Conservation (phyloP, 768 basidiomycete genomes). For the Rhizopogon rudus region DNA sequence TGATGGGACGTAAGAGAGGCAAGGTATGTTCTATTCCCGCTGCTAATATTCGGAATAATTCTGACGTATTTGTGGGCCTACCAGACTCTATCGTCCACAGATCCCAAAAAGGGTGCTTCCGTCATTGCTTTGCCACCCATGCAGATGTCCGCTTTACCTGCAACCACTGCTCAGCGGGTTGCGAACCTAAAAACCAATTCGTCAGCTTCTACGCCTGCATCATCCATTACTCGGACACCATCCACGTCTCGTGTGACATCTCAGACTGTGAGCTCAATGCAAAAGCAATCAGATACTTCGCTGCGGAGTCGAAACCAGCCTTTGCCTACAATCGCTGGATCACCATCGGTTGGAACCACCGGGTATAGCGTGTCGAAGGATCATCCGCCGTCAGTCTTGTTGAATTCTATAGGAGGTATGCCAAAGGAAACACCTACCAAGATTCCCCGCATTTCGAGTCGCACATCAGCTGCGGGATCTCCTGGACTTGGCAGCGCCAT, state of each 20-base stretch:
- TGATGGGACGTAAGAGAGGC: constrained; percentile 87
- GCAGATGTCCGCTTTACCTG: constrained; percentile 83
- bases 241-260: constrained; percentile 66
- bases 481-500: constrained; percentile 62
- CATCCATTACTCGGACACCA: constrained; percentile 34
- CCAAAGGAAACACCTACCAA: constrained; percentile 88
- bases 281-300: constrained; percentile 81
- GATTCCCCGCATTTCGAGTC: constrained; percentile 89
- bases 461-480: constrained; percentile 69
- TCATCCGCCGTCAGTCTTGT: constrained; percentile 45
- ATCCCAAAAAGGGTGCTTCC: constrained; percentile 68
- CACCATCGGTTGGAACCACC: constrained; percentile 77
- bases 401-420: constrained; percentile 47
- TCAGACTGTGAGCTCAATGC: constrained; percentile 82
- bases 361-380: constrained; percentile 50
- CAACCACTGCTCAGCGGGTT: constrained; percentile 77
- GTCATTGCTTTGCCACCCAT: constrained; percentile 80
- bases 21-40: constrained; percentile 54
- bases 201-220: constrained; percentile 37
- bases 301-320: constrained; percentile 63
- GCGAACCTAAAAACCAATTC: constrained; percentile 66
- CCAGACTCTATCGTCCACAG: constrained; percentile 81
- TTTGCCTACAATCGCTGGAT: constrained; percentile 89
- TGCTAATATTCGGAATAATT: constrained; percentile 1
- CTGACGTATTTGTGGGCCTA: background rate